These are phyloP conservation scores for Pilasporangium apinafurcum DNA, from an alignment of 352 stramenopile genomes.

Conservation along the genomic window DNA sequence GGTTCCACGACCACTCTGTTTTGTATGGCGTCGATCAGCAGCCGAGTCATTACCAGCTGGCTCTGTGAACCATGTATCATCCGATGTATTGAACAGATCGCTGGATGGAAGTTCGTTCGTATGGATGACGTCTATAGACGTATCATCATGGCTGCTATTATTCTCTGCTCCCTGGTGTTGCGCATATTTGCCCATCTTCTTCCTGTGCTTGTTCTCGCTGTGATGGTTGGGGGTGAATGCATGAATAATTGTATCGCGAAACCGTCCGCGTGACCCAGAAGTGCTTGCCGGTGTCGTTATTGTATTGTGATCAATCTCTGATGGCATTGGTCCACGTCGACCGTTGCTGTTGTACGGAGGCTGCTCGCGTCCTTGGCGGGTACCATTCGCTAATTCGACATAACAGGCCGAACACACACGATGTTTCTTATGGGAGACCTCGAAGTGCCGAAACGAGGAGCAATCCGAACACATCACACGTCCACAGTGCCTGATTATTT, in stretches of 20 bases:
- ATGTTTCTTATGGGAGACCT: slow-evolving; percentile 54
- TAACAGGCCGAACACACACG: slow-evolving; percentile 51
- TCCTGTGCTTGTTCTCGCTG: slow-evolving; percentile 2
- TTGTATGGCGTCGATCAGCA: too few species aligned
- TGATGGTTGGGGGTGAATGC: slow-evolving; percentile 5
- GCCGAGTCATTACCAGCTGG: slow-evolving; percentile 1
- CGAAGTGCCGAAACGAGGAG: slow-evolving; percentile 58
- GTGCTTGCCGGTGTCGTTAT: not conserved
- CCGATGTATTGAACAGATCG: slow-evolving; percentile 38
- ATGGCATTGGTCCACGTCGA: too few species aligned
- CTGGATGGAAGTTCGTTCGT: not conserved
- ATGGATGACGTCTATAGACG: not conserved
- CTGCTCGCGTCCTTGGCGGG: slow-evolving; percentile 1
- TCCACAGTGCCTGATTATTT: slow-evolving; percentile 31
- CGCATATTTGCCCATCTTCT: not conserved
- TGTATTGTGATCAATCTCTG: not conserved
- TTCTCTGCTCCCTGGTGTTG: slow-evolving; percentile 1
- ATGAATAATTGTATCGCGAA: slow-evolving; percentile 9
- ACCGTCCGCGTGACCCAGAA: not conserved
- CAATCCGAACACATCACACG: slow-evolving; percentile 76
- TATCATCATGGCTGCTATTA: too few species aligned
- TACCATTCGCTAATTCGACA: slow-evolving; percentile 10
- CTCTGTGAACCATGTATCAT: slow-evolving; percentile 65
- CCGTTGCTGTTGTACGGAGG: slow-evolving; percentile 1
- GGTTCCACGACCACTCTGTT: too few species aligned